Evolutionary conservation across 192 early-diverging fungal genomes (phyloP), one percentile per base, ranked within the genome.

Genomic region (Rhizoclosmatium globosum): DNA sequence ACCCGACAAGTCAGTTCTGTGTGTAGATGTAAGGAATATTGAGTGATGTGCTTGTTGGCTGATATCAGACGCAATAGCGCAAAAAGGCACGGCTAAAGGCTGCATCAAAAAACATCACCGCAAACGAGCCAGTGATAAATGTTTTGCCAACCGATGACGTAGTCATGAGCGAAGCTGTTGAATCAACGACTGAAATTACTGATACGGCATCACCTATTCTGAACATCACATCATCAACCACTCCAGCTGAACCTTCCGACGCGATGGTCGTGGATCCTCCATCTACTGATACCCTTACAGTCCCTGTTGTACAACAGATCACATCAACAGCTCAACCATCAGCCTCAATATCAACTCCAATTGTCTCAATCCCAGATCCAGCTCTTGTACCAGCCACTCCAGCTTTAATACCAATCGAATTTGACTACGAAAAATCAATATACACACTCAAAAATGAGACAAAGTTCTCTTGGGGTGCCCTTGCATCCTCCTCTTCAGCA

Each of bases 1-100:
- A 4, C 74, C 80, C 4, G 92, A 95, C 80, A 94, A 94, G 81
- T 82, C 89, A 2, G 70, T 70, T 21, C 50, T 94, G 17, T 95
- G 94, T 80, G 81, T 94, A 4, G 82, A 86, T 66, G 91, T 92
- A 81, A 83, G 74, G 31, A 31, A 31, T 31, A 31, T 3, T 31
- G 31, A 31, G 31, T 31, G 31, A 31, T 31, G 31, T 31, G 31
- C 0, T 31, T 31, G 31, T 31, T 31, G 31, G 31, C 31, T 31
- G 31, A 31, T 31, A 0, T 31, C 31, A 0, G 31, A 31, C 0
- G 31, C 31, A 31, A 31, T 31, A 31, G 31, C 31, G 31, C 31
- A 31, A 31, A 31, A 31, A 31, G 31, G 31, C 31, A 31, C 31
- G 31, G 31, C 31, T 31, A 31, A 31, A 43, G 66, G 21, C 9